Base-by-base conservation (phyloP, 2,329 filamentous ascomycete genomes). In the Teratosphaeria nubilosa region DNA sequence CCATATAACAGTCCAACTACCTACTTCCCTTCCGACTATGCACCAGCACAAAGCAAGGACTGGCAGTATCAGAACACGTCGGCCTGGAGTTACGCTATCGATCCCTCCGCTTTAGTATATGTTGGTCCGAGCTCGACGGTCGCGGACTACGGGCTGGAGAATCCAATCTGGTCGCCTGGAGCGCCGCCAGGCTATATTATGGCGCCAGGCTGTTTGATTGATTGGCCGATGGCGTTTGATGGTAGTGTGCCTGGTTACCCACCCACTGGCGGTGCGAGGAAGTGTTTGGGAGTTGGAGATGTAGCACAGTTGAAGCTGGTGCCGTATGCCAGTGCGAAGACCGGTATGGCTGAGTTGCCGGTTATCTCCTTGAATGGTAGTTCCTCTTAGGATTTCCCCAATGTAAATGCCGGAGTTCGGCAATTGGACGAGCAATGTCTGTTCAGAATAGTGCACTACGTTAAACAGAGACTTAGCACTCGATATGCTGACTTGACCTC, bases 291-390 rank as follows among this genome's bases (percentile, higher is more conserved):
- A 2, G 62, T 58, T 5, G 65, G 64, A 1, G 61, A 59, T 9
- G 56, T 53, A 37, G 56, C 56, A 20, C 61, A 64, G 56, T 65
- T 70, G 31, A 67, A 63, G 61, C 58, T 75, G 53, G 69, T 70
- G 58, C 73, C 73, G 14, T 71, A 70, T 63, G 73, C 67, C 9
- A 66, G 65, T 54, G 68, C 71, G 59, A 74, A 74, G 66, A 56
- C 73, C 53, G 66, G 72, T 63, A 68, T 75, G 65, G 66, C 65
- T 27, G 72, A 74, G 60, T 63, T 76, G 57, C 70, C 73, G n/a
- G 64, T 65, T 1, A 61, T 69, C 55, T 52, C 56, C 41, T 48
- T 62, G 45, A 30, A 34, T 13, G 10, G 41, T 16, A 48, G 16
- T n/a, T 5, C 41, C 10, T 22, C 41, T n/a, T 20, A 48, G n/a